Evolutionary conservation across 164 flowering plant species (phyloP), one percentile per base, ranked within the genome.

Genomic region (Magnolia sinica): DNA sequence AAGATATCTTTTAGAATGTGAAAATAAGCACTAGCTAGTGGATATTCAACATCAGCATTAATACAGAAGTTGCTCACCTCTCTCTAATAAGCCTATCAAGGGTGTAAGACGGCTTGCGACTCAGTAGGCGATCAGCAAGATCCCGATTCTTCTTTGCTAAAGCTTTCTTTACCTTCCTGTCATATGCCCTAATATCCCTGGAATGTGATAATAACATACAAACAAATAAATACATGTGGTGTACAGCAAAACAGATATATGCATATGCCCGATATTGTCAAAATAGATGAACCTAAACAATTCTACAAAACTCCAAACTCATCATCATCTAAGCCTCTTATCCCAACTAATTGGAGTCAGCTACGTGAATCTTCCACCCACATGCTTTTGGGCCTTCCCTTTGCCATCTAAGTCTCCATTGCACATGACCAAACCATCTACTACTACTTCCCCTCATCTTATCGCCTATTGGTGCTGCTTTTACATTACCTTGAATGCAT

Each of bases 161-260:
- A 11, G 97, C 95, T 78, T 91, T 96, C 73, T 82, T 86, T 11
- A 94, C 83, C 85, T 94, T 96, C 87, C 80, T 91, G 10, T 86
- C 88, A 73, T 92, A 85, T 1, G 89, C 86, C 83, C 85, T 84
- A 18, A 85, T 87, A 4, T 87, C 93, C 78, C 99, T 78, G 69
- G 6, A 78, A 51, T n/a, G 51, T 3, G 10, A 50, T 49, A 50
- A 70, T 9, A 22, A 72, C 51, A 72, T 72, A 23, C 16, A 10
- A 23, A 68, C 5, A 49, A 7, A 23, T 29, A 68, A 24, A 13
- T 20, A 8, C 45, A 13, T 29, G 24, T 64, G 68, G 20, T 8
- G 68, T 22, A 64, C 22, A 20, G 27, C 13, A 64, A 22, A n/a
- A 64, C 13, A 20, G 2, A 64, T 11, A 19, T 11, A 64, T 7